phyloP scores from a whole-genome alignment of 352 stramenopile genomes.

The Phytophthora ramorum region DNA sequence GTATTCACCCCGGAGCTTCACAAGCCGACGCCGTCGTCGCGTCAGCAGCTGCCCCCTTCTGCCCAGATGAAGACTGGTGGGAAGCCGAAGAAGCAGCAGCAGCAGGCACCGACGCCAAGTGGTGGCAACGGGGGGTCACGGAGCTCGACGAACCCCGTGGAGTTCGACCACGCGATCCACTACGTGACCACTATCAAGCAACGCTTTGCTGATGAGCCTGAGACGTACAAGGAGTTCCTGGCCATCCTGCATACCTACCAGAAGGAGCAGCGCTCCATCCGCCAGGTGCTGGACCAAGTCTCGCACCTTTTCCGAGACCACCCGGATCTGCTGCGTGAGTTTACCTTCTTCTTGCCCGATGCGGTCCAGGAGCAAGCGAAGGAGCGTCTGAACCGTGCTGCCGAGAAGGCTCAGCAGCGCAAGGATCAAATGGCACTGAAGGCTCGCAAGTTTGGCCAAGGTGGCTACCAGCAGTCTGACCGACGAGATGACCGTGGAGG shows the following conservation, averaged over 20 bases:
- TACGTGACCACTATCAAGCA: slow-evolving; percentile 99
- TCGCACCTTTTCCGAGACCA: slow-evolving; percentile 99
- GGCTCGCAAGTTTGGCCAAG: slow-evolving; percentile 50
- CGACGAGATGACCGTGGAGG: slow-evolving; percentile 52
- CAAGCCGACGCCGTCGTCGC: slow-evolving; percentile 54
- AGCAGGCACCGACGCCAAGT: slow-evolving; percentile 25
- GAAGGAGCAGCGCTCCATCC: slow-evolving; percentile 99
- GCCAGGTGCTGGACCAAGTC: slow-evolving; percentile 97
- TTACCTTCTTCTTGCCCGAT: slow-evolving; percentile 99
- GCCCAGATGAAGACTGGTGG: slow-evolving; percentile 39
- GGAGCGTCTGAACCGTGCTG: slow-evolving; percentile 95
- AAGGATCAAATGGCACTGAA: slow-evolving; percentile 74
- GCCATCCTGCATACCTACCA: slow-evolving; percentile 99
- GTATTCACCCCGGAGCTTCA: slow-evolving; percentile 68
- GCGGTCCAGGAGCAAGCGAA: slow-evolving; percentile 97
- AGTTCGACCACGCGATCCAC: slow-evolving; percentile 99
- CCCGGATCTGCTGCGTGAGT: slow-evolving; percentile 98
- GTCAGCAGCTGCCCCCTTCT: slow-evolving; percentile 50
- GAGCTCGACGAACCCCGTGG: slow-evolving; percentile 89
- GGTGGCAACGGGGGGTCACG: slow-evolving; percentile 39
- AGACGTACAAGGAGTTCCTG: slow-evolving; percentile 99
- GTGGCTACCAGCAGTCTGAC: slow-evolving; percentile 44
- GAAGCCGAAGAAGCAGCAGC: slow-evolving; percentile 74
- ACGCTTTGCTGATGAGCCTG: slow-evolving; percentile 96
- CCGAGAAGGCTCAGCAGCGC: slow-evolving; percentile 94